These are phyloP conservation scores for Paralagenidium karlingii DNA, from an alignment of 352 stramenopile species.

Conservation along the genomic window DNA sequence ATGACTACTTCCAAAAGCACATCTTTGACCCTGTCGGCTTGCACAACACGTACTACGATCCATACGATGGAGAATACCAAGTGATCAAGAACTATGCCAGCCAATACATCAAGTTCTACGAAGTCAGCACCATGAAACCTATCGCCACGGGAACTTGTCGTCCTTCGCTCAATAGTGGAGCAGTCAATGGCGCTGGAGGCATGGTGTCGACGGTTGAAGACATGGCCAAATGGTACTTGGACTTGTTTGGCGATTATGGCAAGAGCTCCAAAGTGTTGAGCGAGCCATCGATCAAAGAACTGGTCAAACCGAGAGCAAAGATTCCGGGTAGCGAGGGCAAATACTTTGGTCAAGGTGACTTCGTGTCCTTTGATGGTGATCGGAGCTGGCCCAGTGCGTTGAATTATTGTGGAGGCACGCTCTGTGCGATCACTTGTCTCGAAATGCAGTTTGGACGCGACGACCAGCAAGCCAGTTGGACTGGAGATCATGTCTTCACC, in stretches of 20 bases:
- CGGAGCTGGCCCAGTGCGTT: slow-evolving; percentile 20
- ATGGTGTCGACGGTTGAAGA: slow-evolving; percentile 34
- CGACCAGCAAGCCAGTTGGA: too few relatives aligned
- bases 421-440: slow-evolving; percentile 38
- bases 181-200: slow-evolving; percentile 16
- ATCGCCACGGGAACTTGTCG: slow-evolving; percentile 43
- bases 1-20: slow-evolving; percentile 30
- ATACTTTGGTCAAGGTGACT: too few relatives aligned
- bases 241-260: slow-evolving; percentile 31
- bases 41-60: slow-evolving; percentile 34
- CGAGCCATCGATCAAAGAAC: slow-evolving; percentile 18
- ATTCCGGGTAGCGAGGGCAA: too few relatives aligned
- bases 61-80: slow-evolving; percentile 13
- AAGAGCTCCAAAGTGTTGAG: slow-evolving; percentile 27
- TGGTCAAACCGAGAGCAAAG: too few relatives aligned
- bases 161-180: slow-evolving; percentile 19
- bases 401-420: slow-evolving; percentile 30
- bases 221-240: slow-evolving; percentile 48
- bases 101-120: slow-evolving; percentile 45
- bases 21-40: slow-evolving; percentile 21
- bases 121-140: too few relatives aligned
- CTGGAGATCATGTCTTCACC: too few relatives aligned
- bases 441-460: slow-evolving; percentile 35
- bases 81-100: slow-evolving; percentile 22
- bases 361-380: slow-evolving; percentile 1